Base-by-base conservation (phyloP, 805 yeast genomes). In the Kodamaea jinghongensis region DNA sequence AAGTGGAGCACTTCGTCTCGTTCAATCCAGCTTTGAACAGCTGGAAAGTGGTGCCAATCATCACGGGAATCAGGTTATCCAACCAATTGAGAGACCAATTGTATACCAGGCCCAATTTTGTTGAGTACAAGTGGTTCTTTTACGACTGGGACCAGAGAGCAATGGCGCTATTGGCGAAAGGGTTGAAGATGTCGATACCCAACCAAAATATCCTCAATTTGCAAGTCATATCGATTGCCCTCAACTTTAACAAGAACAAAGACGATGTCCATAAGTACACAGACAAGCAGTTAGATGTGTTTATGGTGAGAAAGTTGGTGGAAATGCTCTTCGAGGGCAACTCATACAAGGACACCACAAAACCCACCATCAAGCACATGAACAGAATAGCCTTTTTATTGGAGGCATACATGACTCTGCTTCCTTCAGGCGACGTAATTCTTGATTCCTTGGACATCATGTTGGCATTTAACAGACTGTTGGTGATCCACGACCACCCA, bases 31-130 rank as follows among this genome's bases (percentile, higher is more conserved):
- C 36, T 2, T 48, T 36, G 2, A 67, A 64, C 42, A 52, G 65
- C 41, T 71, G 79, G 78, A 75, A 72, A 49, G 65, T 65, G 1
- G 44, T 73, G 14, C 79, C 81, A 0, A 54, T 76, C 1, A 50
- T 74, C 6, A 49, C 75, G 1, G 83, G 83, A 0, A 52, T 76
- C 12, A 42, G 61, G 3, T 48, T 71, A 3, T 62, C 78, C 2
- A 60, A 59, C 31, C 59, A 48, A 17, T 37, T 70, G 44, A 50
- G 70, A 45, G 57, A 62, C 43, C 52, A 62, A 42, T 47, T 67
- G 31, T 50, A 59, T 50, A 47, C 68, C 43, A 13, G 58, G 31
- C 42, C 50, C 39, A 56, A 62, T 34, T 27, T 51, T 3, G 10
- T 65, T 8, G 52, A 57, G 38, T 58, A 55, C 38, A 49, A 47